Evolutionary conservation across 2,329 filamentous ascomycete genomes (phyloP).

Genomic region (Microcyclospora tardicrescens): DNA sequence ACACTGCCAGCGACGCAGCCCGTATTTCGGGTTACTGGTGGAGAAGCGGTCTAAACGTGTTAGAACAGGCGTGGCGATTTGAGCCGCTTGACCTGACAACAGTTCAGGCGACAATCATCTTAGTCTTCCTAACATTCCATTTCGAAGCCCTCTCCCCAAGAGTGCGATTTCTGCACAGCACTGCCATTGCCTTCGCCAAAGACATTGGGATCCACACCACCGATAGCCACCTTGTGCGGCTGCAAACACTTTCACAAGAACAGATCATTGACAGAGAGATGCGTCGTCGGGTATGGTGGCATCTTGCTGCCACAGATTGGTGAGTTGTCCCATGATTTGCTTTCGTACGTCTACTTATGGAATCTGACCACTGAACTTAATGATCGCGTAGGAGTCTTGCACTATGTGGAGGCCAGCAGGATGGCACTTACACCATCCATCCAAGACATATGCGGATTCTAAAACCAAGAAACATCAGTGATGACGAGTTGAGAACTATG

Average conservation of each 20-base stretch:
- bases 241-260: conserved; percentile 1
- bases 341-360: conserved; percentile 17
- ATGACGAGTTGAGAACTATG: conserved; percentile 23
- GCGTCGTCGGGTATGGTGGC: conserved; percentile 18
- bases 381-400: conserved; percentile 12
- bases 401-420: conserved; percentile 30
- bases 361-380: not conserved
- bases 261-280: conserved; percentile 14
- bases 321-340: conserved; percentile 2
- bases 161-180: conserved; percentile 9
- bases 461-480: conserved; percentile 30
- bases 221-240: conserved; percentile 5
- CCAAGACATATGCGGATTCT: conserved; percentile 30
- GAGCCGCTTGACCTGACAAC: conserved; percentile 9
- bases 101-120: conserved; percentile 17
- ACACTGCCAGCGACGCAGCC: conserved; percentile 1
- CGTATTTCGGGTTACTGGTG: conserved; percentile 6
- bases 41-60: conserved; percentile 4
- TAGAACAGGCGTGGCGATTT: conserved; percentile 5
- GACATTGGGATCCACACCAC: conserved; percentile 14
- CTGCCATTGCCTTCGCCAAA: conserved; percentile 11
- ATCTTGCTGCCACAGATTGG: conserved; percentile 17
- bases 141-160: conserved; percentile 16
- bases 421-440: conserved; percentile 32
- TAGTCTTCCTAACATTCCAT: conserved; percentile 18